Evolutionary conservation across 2,329 filamentous ascomycete genomes (phyloP).

Genomic region (Arthroderma sp.): DNA sequence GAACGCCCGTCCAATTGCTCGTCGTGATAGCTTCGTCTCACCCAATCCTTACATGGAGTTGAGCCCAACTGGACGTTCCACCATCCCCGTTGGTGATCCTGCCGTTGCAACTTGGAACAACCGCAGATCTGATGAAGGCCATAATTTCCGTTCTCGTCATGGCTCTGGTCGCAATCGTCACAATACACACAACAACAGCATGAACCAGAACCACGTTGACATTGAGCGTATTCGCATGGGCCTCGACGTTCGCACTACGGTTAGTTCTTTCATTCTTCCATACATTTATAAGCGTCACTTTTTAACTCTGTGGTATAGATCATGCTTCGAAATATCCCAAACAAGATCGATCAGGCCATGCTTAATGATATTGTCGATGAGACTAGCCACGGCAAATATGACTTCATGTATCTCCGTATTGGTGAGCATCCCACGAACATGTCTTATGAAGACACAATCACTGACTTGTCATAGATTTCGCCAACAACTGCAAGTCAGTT

Average conservation of each 20-base stretch:
- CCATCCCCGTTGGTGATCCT: conserved; percentile 27
- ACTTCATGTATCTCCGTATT: conserved; percentile 91
- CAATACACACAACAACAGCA: conserved; percentile 17
- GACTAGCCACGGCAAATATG: conserved; percentile 69
- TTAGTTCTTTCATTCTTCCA: conserved; percentile 30
- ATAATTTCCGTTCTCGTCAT: conserved; percentile 22
- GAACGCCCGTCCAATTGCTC: conserved; percentile 13
- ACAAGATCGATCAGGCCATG: conserved; percentile 64
- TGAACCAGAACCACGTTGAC: conserved; percentile 35
- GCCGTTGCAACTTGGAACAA: conserved; percentile 25
- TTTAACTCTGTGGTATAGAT: conserved; percentile 43
- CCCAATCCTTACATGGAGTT: conserved; percentile 23
- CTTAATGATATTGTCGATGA: conserved; percentile 70
- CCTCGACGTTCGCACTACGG: conserved; percentile 62
- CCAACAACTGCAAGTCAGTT: conserved; percentile 69
- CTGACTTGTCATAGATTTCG: conserved; percentile 46
- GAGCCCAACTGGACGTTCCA: conserved; percentile 32
- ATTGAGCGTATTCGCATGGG: conserved; percentile 42
- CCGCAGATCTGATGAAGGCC: conserved; percentile 21
- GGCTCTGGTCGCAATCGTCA: conserved; percentile 18
- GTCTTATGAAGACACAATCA: background rate
- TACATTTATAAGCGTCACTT: conserved; percentile 8
- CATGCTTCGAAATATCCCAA: conserved; percentile 91
- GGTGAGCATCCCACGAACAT: conserved; percentile 30
- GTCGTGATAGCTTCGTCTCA: conserved; percentile 11